Base-by-base conservation (phyloP, 768 basidiomycete genomes). In the Phanerochaete sordida region DNA sequence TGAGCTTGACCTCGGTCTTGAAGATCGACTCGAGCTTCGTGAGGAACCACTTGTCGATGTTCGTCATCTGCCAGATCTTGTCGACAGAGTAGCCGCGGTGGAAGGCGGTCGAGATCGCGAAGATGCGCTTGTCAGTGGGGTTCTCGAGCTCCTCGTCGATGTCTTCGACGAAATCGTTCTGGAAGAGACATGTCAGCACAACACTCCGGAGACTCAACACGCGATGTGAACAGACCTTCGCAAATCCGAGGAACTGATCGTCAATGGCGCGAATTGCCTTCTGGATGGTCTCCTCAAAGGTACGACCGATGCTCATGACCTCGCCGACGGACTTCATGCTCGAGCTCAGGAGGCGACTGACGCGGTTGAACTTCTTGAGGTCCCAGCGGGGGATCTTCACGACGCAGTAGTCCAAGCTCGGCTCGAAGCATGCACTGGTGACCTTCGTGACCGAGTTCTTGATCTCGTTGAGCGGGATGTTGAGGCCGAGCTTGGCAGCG, bases 371-470 rank as follows among this genome's bases (percentile, higher is more conserved):
- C 82, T 99, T 99, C 76, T 95, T 95, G 70, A 98, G 78, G 75
- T 99, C 97, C 96, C 96, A 99, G 64, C 96, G 90, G 57, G 96
- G 96, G 68, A 99, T 97, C 80, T 99, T 98, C 71, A 98, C 95
- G 47, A 98, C 95, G 58, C 90, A 85, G 72, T 99, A 99, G 73
- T 99, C 96, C 77, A 99, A 81, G 66, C 90, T 92, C 6, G 96
- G 97, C 76, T 99, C 96, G 73, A 99, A 99, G 78, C 96, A 99
- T 2, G 97, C 96, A 33, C 87, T 89, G 2, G 96, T 98, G 58
- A 93, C 89, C 73, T 95, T 96, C 54, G 96, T 98, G 57, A 99
- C 96, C 21, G 90, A 88, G 77, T 99, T 99, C 76, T 89, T 92
- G 77, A 99, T 97, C 77, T 96, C 95, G 75, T 98, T 96, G 45